A percentile compares a stretch with the other conserved stretches of the same genome.
Evolutionary conservation across 768 basidiomycete genomes (phyloP).

Genomic region (Lactifluus subvellereus): DNA sequence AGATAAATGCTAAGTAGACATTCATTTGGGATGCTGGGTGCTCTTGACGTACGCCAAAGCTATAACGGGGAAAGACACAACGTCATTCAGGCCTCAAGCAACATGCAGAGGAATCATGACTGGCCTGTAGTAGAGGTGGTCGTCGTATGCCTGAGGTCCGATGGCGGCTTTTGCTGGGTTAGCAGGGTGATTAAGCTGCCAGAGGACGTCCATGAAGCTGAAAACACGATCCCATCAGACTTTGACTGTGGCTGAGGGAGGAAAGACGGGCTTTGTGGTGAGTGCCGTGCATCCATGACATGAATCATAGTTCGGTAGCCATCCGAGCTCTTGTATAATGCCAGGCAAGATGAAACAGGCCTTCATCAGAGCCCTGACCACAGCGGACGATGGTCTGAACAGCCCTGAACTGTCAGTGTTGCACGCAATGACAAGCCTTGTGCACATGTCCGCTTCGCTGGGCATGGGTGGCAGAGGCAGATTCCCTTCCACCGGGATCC

Average conservation of each 20-base stretch:
- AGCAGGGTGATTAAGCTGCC: slow-evolving; percentile 63
- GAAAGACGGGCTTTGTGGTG: slow-evolving; percentile 15
- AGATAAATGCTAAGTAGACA: slow-evolving; percentile 5
- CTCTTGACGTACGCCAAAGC: slow-evolving; percentile 49
- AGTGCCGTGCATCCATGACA: neutral
- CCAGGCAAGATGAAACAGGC: slow-evolving; percentile 12
- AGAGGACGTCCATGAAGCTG: slow-evolving; percentile 78
- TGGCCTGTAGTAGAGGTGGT: slow-evolving; percentile 72
- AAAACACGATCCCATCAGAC: neutral
- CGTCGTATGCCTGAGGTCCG: slow-evolving; percentile 72
- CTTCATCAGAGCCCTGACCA: neutral
- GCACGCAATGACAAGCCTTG: neutral
- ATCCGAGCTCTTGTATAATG: slow-evolving; percentile 3
- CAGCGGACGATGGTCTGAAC: neutral
- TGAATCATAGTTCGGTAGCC: neutral
- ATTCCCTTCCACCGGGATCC: neutral
- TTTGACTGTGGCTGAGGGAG: neutral
- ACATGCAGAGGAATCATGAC: slow-evolving; percentile 24
- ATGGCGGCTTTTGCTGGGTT: slow-evolving; percentile 65
- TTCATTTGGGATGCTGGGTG: neutral
- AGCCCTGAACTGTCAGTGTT: slow-evolving; percentile 6
- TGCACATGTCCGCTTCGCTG: neutral
- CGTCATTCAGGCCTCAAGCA: slow-evolving; percentile 25
- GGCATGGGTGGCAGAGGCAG: neutral
- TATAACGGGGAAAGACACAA: slow-evolving; percentile 24